Evolutionary conservation across 2,329 filamentous ascomycete genomes (phyloP).

Genomic region (Tolypocladium amazonense): DNA sequence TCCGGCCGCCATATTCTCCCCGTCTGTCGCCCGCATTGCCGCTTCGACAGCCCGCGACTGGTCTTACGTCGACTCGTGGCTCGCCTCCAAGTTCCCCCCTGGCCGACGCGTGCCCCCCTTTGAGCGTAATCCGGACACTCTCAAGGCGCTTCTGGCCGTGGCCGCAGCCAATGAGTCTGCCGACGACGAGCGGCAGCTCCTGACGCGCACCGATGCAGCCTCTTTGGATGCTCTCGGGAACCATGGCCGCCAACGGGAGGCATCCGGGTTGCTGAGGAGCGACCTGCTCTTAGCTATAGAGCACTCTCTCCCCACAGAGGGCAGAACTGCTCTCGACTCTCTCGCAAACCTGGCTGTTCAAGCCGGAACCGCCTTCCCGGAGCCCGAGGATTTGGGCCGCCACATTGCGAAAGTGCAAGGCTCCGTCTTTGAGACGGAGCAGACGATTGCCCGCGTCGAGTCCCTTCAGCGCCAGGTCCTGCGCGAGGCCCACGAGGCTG

Average conservation of each 20-base stretch:
- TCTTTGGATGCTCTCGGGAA: conserved; percentile 42
- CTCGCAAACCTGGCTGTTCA: conserved; percentile 42
- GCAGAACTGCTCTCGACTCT: conserved; percentile 43
- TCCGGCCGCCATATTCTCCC: conserved; percentile 52
- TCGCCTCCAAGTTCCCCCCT: conserved; percentile 56
- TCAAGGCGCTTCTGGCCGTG: conserved; percentile 63
- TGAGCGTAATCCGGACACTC: conserved; percentile 78
- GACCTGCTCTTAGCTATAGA: conserved; percentile 44
- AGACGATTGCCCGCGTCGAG: conserved; percentile 42
- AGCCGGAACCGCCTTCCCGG: conserved; percentile 37
- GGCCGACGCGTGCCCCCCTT: conserved; percentile 57
- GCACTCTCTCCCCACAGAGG: conserved; percentile 42
- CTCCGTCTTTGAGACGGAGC: conserved; percentile 41
- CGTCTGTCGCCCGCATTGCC: conserved; percentile 60
- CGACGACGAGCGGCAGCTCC: conserved; percentile 54
- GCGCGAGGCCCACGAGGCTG: conserved; percentile 32
- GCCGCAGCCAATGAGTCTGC: conserved; percentile 67
- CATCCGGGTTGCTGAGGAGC: conserved; percentile 9
- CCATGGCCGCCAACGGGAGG: conserved; percentile 5
- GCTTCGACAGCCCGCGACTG: conserved; percentile 82
- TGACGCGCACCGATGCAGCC: conserved; percentile 47
- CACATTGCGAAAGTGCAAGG: conserved; percentile 46
- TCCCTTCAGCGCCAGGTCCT: conserved; percentile 46
- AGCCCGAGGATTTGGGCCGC: conserved; percentile 36
- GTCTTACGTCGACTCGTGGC: conserved; percentile 79